phyloP scores from a whole-genome alignment of 2,329 filamentous ascomycete species.

The Tolypocladium pustulatum region DNA sequence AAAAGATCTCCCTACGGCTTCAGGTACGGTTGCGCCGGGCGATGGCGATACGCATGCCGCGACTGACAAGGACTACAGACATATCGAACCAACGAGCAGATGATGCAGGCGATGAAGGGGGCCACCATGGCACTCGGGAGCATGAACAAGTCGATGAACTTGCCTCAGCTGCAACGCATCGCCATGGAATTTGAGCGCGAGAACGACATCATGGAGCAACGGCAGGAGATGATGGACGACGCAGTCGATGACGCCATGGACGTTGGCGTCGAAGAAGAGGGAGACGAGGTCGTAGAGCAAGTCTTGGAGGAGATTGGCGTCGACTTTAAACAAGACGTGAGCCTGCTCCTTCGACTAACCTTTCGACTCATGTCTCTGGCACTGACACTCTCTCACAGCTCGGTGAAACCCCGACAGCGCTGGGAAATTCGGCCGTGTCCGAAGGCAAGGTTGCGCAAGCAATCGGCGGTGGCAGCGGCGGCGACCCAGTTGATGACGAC shows the following conservation, averaged over 20 bases:
- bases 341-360: conserved; percentile 18
- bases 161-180: conserved; percentile 88
- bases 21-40: conserved; percentile 49
- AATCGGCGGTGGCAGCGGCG: conserved; percentile 52
- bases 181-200: conserved; percentile 99
- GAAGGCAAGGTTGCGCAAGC: conserved; percentile 80
- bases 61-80: conserved; percentile 46
- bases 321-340: conserved; percentile 79
- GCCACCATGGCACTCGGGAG: conserved; percentile 84
- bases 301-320: conserved; percentile 95
- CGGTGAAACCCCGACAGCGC: conserved; percentile 77
- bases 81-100: conserved; percentile 95
- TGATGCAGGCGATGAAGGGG: conserved; percentile 99
- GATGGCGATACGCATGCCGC: no score
- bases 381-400: conserved; percentile 43
- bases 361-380: background rate
- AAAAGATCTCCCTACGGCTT: conserved; percentile 89
- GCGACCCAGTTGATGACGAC: conserved; percentile 72
- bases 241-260: conserved; percentile 96
- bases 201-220: conserved; percentile 98
- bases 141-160: conserved; percentile 98
- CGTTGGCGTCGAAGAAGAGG: conserved; percentile 81
- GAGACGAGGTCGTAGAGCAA: conserved; percentile 93
- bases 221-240: conserved; percentile 99
- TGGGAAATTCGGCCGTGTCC: conserved; percentile 62